phyloP scores from a whole-genome alignment of 1,284 basidiomycete species.

The Thecaphora frezii region DNA sequence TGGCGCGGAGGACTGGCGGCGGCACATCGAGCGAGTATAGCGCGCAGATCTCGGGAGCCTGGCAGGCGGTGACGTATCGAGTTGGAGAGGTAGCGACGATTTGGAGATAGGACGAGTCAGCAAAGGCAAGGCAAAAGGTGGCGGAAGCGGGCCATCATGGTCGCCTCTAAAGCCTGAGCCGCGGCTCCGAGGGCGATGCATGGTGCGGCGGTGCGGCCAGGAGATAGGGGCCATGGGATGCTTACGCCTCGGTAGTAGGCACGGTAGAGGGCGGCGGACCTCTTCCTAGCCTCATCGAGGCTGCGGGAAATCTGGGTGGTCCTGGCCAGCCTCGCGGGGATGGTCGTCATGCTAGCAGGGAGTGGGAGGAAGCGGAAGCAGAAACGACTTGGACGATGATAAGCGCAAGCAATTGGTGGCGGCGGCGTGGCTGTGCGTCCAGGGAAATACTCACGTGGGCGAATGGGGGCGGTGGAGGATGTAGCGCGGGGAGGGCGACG shows the following conservation, averaged over 20 bases:
- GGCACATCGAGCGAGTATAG: conserved; percentile 84
- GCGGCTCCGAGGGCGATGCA: too few relatives aligned
- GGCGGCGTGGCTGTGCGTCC: too few relatives aligned
- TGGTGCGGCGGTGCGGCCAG: not conserved
- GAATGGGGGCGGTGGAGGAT: too few relatives aligned
- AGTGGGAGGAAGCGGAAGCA: not conserved
- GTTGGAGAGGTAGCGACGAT: not conserved
- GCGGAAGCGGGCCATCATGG: too few relatives aligned
- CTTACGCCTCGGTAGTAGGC: conserved; percentile 87
- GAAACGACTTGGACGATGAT: too few relatives aligned
- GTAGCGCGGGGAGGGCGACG: too few relatives aligned
- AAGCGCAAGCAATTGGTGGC: too few relatives aligned
- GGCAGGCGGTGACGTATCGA: conserved; percentile 1
- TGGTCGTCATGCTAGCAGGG: conserved; percentile 71
- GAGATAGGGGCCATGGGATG: not conserved
- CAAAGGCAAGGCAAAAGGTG: too few relatives aligned
- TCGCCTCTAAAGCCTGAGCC: too few relatives aligned
- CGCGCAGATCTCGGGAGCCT: conserved; percentile 86
- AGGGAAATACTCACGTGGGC: too few relatives aligned
- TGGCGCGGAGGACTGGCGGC: conserved; percentile 76
- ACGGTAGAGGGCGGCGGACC: conserved; percentile 80
- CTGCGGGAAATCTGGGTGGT: conserved; percentile 63
- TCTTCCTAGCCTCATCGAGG: conserved; percentile 70
- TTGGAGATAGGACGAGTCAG: not conserved
- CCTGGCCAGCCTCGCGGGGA: conserved; percentile 84